Conservation (phyloP, 306 rosid species). For the Trifolium repens region DNA sequence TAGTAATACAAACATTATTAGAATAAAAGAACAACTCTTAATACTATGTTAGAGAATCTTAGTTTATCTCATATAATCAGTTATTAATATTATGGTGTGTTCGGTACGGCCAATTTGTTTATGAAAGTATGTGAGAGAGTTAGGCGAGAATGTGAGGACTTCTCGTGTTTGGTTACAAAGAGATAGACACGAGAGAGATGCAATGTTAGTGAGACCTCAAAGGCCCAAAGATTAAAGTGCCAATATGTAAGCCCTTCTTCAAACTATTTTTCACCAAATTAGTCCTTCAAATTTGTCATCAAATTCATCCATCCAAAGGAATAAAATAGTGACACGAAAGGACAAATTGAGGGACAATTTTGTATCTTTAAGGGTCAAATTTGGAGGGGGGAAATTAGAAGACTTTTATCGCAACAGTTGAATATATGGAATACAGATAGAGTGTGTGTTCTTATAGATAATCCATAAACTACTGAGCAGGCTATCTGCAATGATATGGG, state of each 20-base stretch:
- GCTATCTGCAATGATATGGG: conserved; percentile 24
- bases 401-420: neutral
- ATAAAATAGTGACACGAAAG: neutral
- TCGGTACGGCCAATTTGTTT: neutral
- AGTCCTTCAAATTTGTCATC: neutral
- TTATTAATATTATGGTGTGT: neutral
- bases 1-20: neutral
- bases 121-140: neutral
- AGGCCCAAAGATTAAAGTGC: too few relatives aligned
- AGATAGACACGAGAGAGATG: too few relatives aligned
- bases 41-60: neutral
- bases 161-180: too few relatives aligned
- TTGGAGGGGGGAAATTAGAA: neutral
- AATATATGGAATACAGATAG: neutral
- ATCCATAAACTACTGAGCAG: conserved; percentile 26
- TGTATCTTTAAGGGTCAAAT: neutral
- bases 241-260: too few relatives aligned
- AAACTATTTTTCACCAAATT: neutral
- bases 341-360: neutral
- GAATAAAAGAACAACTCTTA: neutral
- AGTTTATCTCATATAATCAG: neutral
- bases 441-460: neutral
- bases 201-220: too few relatives aligned
- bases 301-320: neutral
- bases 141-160: neutral